Evolutionary conservation across 495 filamentous ascomycete species (phyloP).

Genomic region (Daldinia vernicosa): DNA sequence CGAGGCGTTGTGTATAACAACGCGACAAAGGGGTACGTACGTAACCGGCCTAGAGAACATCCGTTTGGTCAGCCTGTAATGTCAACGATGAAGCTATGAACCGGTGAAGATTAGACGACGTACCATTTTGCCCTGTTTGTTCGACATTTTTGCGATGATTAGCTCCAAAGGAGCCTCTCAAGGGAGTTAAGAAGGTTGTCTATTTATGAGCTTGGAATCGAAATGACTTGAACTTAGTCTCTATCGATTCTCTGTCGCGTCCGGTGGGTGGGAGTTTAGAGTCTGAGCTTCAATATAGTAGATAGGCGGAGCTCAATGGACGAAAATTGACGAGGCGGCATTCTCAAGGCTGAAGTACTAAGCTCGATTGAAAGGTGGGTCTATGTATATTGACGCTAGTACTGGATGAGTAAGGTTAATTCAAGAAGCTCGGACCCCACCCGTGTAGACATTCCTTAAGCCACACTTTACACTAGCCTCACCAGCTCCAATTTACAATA

Average conservation of each 20-base stretch:
- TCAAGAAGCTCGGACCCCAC: conserved; percentile 36
- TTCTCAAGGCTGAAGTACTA: conserved; percentile 39
- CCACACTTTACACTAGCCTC: conserved; percentile 40
- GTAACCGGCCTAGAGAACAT: conserved; percentile 82
- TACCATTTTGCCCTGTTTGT: conserved; percentile 99
- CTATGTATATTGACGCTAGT: conserved; percentile 10
- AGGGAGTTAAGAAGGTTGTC: conserved; percentile 63
- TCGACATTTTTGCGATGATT: conserved; percentile 75
- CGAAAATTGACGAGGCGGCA: conserved; percentile 42
- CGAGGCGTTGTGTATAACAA: neutral
- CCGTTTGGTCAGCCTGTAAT: conserved; percentile 72
- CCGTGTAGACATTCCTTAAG: conserved; percentile 11
- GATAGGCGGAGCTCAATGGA: conserved; percentile 35
- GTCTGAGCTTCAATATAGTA: conserved; percentile 43
- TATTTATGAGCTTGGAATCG: conserved; percentile 43
- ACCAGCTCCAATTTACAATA: conserved; percentile 20
- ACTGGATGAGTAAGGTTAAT: conserved; percentile 18
- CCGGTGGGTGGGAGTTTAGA: neutral
- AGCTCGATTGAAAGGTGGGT: conserved; percentile 24
- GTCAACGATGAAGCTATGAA: conserved; percentile 65
- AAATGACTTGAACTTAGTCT: conserved; percentile 39
- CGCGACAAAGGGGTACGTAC: conserved; percentile 68
- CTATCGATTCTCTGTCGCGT: conserved; percentile 39
- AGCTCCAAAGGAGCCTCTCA: conserved; percentile 72
- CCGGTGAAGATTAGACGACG: conserved; percentile 58